A percentile compares a stretch with the other conserved stretches of the same genome.
These are phyloP conservation scores for Cyclotella sp. DNA, from an alignment of 108 stramenopile species.

Conservation along the genomic window DNA sequence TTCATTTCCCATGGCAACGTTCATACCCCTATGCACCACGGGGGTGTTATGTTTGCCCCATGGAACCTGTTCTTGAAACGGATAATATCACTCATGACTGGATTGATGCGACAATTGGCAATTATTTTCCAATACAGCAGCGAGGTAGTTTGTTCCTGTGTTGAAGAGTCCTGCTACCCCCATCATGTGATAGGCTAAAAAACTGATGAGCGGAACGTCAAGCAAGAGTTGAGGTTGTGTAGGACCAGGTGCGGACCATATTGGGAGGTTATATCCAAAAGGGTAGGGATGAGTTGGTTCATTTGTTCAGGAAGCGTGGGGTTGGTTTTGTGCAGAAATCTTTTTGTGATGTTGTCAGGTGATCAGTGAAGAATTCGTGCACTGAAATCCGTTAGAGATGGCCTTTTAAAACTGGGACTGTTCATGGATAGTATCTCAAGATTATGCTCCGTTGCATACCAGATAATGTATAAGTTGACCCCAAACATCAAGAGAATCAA, in stretches of 20 bases:
- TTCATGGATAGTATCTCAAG: background rate
- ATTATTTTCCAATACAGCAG: conserved; percentile 63
- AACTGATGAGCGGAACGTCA: conserved; percentile 40
- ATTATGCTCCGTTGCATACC: conserved; percentile 9
- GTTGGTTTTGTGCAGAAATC: conserved; percentile 3
- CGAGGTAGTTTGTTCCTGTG: conserved; percentile 77
- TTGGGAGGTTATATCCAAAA: background rate
- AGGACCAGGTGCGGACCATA: conserved; percentile 23
- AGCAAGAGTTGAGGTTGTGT: conserved; percentile 51
- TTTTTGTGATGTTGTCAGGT: background rate
- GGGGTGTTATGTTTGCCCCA: conserved; percentile 81
- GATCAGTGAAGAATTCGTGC: background rate
- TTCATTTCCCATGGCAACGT: conserved; percentile 38
- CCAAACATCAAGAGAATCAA: conserved; percentile 3
- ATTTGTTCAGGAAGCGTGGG: conserved; percentile 5
- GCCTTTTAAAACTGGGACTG: too few relatives aligned
- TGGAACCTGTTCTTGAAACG: conserved; percentile 76
- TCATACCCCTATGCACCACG: conserved; percentile 46
- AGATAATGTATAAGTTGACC: conserved; percentile 6
- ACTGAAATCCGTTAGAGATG: background rate
- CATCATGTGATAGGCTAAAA: conserved; percentile 56
- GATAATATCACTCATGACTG: conserved; percentile 7
- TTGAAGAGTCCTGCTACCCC: conserved; percentile 77
- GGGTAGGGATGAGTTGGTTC: background rate
- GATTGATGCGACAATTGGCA: conserved; percentile 67